Percentiles rank a stretch among this genome's conserved stretches.
Conservation (phyloP, 257 asterid species). For the Nicotiana tabacum region DNA sequence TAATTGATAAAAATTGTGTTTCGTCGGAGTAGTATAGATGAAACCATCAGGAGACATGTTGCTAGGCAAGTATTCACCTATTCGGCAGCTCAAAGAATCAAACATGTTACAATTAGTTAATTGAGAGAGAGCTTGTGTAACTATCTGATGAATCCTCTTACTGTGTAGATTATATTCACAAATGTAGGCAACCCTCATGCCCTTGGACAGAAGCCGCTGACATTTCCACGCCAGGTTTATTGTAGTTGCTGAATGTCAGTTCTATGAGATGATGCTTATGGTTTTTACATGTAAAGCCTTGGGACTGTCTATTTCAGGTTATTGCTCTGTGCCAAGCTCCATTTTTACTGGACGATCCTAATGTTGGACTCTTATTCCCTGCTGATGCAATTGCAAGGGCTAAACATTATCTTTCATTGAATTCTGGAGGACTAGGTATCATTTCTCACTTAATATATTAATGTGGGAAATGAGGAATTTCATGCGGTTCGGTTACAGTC, state of each 20-base stretch:
- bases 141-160: background rate
- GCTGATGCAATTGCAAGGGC: slow-evolving; percentile 94
- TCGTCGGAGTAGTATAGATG: no score
- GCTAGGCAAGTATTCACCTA: no score
- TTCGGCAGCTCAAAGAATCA: no score
- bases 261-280: background rate
- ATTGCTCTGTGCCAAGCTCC: slow-evolving; percentile 99
- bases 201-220: slow-evolving; percentile 87
- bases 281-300: background rate
- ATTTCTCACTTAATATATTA: background rate
- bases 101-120: background rate
- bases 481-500: no score
- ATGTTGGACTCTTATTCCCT: slow-evolving; percentile 88
- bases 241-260: background rate
- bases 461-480: background rate
- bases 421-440: slow-evolving; percentile 94
- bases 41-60: no score
- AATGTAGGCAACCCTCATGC: slow-evolving; percentile 98
- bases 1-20: no score
- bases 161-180: slow-evolving; percentile 74
- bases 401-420: slow-evolving; percentile 71
- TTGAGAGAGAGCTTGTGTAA: background rate
- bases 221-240: slow-evolving; percentile 87
- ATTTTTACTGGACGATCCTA: slow-evolving; percentile 90
- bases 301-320: slow-evolving; percentile 39